Base-by-base conservation (phyloP, 805 yeast species). In the Kazachstania taianensis region DNA sequence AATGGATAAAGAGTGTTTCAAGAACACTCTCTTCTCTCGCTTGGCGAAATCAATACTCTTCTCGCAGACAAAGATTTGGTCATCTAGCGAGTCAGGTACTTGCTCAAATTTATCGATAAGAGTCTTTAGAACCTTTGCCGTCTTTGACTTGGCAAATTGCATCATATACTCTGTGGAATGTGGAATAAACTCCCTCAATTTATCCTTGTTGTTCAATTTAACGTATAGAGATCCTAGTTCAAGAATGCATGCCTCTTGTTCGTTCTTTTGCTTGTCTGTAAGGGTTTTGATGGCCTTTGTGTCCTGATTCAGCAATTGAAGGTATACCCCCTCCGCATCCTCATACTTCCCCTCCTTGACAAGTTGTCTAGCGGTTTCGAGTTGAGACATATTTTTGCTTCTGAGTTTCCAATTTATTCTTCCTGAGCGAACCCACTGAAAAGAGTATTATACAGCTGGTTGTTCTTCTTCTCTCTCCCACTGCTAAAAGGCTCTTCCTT, bases 1-100 rank as follows among this genome's bases (percentile, higher is more conserved):
- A 52, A 89, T 72, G 52, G 86, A 87, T 45, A 92, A 69, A 7
- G 89, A 73, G 59, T 92, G 96, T 46, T 94, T 78, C 55, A 92
- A 67, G 52, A 92, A 92, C 4, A 85, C 72, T 57, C 96, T 76
- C 56, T 84, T 87, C 59, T 78, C 89, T 20, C 67, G 67, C 32
- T 75, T 63, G 3, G 97, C 81, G 94, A 97, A 92, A 28, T 76
- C 83, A 45, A 89, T 82, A 50, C 85, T 75, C 36, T 82, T 85
- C 46, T 75, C 70, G 39, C 89, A 78, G 13, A 85, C 75, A 31
- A 65, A 58, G 40, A 86, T 80, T 50, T 87, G 94, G 23, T 74
- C 62, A 45, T 81, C 86, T 32, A 78, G 59, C 4, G 79, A 70
- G 44, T 67, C 66, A 28, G 75, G 80, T 45, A 77, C 72, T 17